These are phyloP conservation scores for Blumeria graminis DNA, from an alignment of 2,329 filamentous ascomycete genomes.

Conservation along the genomic window DNA sequence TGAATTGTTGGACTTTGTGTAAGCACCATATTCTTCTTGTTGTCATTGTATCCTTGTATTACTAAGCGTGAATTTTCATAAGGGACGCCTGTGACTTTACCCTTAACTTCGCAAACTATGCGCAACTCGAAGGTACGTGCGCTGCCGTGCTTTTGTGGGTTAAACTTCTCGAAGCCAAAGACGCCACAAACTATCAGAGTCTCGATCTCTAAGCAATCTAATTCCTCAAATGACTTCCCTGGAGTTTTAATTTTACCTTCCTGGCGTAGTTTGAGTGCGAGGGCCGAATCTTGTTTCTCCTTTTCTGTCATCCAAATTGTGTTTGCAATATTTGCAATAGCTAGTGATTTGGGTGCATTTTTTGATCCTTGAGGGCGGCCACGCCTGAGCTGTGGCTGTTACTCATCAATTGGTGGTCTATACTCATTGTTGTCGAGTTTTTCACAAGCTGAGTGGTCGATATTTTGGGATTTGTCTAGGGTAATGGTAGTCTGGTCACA, in stretches of 20 bases:
- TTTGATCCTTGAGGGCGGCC: not conserved
- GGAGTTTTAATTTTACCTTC: not conserved
- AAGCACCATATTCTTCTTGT: slow-evolving; percentile 2
- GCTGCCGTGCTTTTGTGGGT: not conserved
- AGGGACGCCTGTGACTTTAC: not conserved
- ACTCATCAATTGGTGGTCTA: not conserved
- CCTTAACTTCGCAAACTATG: not conserved
- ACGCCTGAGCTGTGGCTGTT: not conserved
- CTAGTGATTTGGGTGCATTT: not conserved
- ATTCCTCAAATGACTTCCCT: not conserved
- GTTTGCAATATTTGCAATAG: not conserved
- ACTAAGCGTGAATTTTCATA: not conserved
- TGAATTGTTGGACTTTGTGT: slow-evolving; percentile 2
- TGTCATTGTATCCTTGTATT: slow-evolving; percentile 3
- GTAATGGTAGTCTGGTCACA: not conserved
- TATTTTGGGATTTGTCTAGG: not conserved
- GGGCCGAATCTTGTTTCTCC: not conserved
- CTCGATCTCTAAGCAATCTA: not conserved
- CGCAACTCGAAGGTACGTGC: not conserved
- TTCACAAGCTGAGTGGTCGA: not conserved
- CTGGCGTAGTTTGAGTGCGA: not conserved
- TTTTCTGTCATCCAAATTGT: not conserved
- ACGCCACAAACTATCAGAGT: not conserved
- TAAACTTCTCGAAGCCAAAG: not conserved
- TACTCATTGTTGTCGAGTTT: not conserved